Evolutionary conservation across 2,329 filamentous ascomycete genomes (phyloP).

Genomic region (Cladorrhinum sp.): DNA sequence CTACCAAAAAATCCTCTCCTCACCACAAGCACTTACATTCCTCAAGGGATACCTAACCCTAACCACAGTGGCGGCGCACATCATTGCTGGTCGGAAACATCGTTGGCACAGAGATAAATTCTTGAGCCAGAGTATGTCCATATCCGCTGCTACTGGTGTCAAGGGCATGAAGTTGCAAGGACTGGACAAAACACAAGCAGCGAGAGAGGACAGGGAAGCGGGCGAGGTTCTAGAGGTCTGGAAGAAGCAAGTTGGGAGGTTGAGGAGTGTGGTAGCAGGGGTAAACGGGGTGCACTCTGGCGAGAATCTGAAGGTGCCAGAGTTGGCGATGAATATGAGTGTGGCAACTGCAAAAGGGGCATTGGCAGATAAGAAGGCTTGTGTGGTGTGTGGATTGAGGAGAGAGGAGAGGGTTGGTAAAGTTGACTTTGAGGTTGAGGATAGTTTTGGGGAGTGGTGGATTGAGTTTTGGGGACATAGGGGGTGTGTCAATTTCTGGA

Average conservation of each 20-base stretch:
- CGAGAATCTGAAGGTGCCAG: slow-evolving; percentile 56
- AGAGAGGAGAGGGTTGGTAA: slow-evolving; percentile 77
- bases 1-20: slow-evolving; percentile 59
- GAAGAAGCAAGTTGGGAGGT: slow-evolving; percentile 70
- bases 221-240: slow-evolving; percentile 73
- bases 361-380: slow-evolving; percentile 69
- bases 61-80: slow-evolving; percentile 66
- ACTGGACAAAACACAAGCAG: slow-evolving; percentile 77
- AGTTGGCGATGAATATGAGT: slow-evolving; percentile 66
- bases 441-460: slow-evolving; percentile 98
- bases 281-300: slow-evolving; percentile 48
- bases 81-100: slow-evolving; percentile 79
- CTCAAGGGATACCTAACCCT: slow-evolving; percentile 62
- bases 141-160: slow-evolving; percentile 60
- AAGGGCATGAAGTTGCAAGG: slow-evolving; percentile 85
- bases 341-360: slow-evolving; percentile 70
- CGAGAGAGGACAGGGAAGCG: slow-evolving; percentile 80
- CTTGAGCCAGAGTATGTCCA: slow-evolving; percentile 82
- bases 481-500: slow-evolving; percentile 82
- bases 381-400: slow-evolving; percentile 83
- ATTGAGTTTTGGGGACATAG: slow-evolving; percentile 81
- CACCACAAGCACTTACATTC: slow-evolving; percentile 60
- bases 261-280: slow-evolving; percentile 70
- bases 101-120: slow-evolving; percentile 90
- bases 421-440: slow-evolving; percentile 73